A percentile compares a stretch with the other conserved stretches of the same genome.
Conservation (phyloP, 192 early-diverging fungal species). For the Coemansia sp. region DNA sequence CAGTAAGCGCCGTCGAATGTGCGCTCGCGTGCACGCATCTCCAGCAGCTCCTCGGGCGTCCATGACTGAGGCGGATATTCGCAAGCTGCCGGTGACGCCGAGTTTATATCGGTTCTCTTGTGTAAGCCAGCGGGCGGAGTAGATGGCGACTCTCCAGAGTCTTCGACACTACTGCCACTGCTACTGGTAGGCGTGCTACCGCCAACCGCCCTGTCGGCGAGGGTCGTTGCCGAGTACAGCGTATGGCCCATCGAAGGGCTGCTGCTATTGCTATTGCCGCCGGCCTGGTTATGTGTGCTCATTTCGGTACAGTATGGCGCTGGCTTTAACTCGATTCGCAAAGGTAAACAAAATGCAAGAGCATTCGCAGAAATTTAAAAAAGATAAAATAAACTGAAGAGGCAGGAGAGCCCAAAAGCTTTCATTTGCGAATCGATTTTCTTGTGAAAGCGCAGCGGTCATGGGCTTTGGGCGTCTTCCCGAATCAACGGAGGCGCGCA, state of each 20-base stretch:
- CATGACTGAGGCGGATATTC: slow-evolving; percentile 27
- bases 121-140: not conserved
- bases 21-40: slow-evolving; percentile 52
- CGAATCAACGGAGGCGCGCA: too few species aligned
- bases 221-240: not conserved
- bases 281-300: not conserved
- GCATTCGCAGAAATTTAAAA: not conserved
- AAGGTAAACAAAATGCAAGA: not conserved
- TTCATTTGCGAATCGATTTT: too few species aligned
- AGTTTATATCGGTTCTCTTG: not conserved
- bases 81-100: not conserved
- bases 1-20: slow-evolving; percentile 59
- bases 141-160: not conserved
- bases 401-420: too few species aligned
- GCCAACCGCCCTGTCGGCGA: slow-evolving; percentile 1
- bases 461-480: too few species aligned
- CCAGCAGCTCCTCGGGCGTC: slow-evolving; percentile 55
- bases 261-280: slow-evolving; percentile 6
- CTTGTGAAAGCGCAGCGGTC: not conserved
- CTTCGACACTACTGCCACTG: slow-evolving; percentile 3
- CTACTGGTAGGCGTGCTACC: slow-evolving; percentile 7
- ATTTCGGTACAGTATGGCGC: not conserved
- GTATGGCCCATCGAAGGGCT: not conserved
- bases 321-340: not conserved
- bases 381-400: not conserved